Conservation (phyloP, 768 basidiomycete species). For the Chlorophyllum brunneum region DNA sequence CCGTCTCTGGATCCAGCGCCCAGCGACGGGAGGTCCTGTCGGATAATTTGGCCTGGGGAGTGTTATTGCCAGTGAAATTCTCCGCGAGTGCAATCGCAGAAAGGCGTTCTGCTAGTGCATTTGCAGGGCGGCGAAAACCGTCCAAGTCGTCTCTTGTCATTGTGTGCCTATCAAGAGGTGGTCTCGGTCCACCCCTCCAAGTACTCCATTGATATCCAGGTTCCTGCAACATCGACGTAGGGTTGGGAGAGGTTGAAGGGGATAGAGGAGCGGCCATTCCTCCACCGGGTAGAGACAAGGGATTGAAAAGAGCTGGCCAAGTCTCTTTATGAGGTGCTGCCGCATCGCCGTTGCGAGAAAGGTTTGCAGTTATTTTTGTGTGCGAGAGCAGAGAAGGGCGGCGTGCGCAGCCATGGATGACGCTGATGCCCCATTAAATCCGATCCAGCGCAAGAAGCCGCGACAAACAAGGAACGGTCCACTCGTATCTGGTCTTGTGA, state of each 20-base stretch:
- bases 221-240: background rate
- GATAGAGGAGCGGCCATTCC: background rate
- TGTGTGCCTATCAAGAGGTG: background rate
- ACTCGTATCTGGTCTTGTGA: conserved; percentile 3
- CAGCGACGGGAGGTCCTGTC: conserved; percentile 1
- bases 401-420: conserved; percentile 8
- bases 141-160: conserved; percentile 7
- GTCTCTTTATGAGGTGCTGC: background rate
- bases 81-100: background rate
- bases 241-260: background rate
- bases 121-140: background rate
- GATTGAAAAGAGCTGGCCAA: background rate
- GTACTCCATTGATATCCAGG: background rate
- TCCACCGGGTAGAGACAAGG: conserved; percentile 2
- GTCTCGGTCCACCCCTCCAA: conserved; percentile 10
- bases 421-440: background rate
- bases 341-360: background rate
- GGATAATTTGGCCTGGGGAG: background rate
- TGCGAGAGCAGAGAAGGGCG: background rate
- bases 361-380: background rate
- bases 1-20: conserved; percentile 7
- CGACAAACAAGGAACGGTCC: background rate
- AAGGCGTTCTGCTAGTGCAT: background rate
- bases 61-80: background rate
- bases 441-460: background rate